These are phyloP conservation scores for Stereocaulon alpinum DNA, from an alignment of 495 filamentous ascomycete genomes.

Conservation along the genomic window DNA sequence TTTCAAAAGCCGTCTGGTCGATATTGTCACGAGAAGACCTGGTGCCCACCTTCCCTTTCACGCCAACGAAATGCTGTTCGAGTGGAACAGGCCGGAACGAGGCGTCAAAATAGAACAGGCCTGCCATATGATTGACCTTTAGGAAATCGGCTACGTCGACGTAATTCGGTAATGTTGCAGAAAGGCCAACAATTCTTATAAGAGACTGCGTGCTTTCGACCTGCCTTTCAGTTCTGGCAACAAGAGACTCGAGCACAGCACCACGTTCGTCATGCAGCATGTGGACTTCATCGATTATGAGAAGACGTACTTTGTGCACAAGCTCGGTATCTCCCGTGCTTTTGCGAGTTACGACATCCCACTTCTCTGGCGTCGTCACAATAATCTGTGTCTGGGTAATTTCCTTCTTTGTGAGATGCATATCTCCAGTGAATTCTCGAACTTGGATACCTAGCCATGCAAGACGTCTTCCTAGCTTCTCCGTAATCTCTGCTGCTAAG, in stretches of 20 bases:
- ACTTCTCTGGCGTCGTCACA: conserved; percentile 98
- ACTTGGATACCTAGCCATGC: conserved; percentile 84
- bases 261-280: conserved; percentile 99
- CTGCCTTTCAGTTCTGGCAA: conserved; percentile 87
- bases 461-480: conserved; percentile 87
- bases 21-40: conserved; percentile 78
- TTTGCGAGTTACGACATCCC: conserved; percentile 96
- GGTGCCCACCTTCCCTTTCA: conserved; percentile 78
- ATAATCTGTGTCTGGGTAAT: conserved; percentile 95
- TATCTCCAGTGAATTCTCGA: conserved; percentile 91
- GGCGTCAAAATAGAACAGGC: conserved; percentile 92
- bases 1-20: conserved; percentile 77
- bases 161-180: conserved; percentile 92
- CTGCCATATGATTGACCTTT: conserved; percentile 86
- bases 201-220: conserved; percentile 97
- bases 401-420: conserved; percentile 96
- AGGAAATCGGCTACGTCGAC: conserved; percentile 93
- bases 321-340: conserved; percentile 95
- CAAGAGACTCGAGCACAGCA: conserved; percentile 88
- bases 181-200: conserved; percentile 90
- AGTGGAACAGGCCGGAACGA: conserved; percentile 94
- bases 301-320: conserved; percentile 88
- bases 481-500: conserved; percentile 88
- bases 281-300: conserved; percentile 98
- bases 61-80: conserved; percentile 94